Base-by-base conservation (phyloP, 202 grass and related monocot species). In the Cymbopogon flexuosus region DNA sequence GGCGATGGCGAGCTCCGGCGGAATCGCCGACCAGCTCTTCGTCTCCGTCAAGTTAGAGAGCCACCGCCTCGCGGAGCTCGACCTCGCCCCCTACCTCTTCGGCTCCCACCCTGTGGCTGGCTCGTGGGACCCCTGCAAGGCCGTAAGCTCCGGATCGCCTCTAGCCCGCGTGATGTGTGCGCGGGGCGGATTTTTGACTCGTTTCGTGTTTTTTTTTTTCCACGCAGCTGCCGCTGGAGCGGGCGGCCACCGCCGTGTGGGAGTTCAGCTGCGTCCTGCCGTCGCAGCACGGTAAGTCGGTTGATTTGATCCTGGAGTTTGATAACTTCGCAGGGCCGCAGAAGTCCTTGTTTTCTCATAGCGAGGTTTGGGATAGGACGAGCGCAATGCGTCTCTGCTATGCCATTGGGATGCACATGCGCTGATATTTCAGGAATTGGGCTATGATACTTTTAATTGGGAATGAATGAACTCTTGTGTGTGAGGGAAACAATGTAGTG, bases 251-350 rank as follows among this genome's bases (percentile, higher is more conserved):
- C 12, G 84, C 90, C 81, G 73, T 82, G 69, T 98, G 96, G 96
- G 92, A 94, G 51, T 85, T 98, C 76, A 90, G 92, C 82, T 95
- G 88, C 84, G 90, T 98, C 73, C 70, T 95, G 35, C 88, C 90
- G 58, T 84, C 84, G 22, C 81, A 84, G 75, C 88, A 88, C 29
- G 90, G 96, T 98, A 51, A 86, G 83, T 89, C 52, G 37, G 31
- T 52, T 78, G 13, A 62, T 56, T 75, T 78, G 63, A 33, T 81
- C 36, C 4, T 57, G 21, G 2, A 49, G 70, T 47, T 64, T 45
- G 16, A 30, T 65, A 10, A 0, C 18, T 76, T 61, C 47, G 27
- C 2, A 19, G 57, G 39, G 51, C 49, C 30, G 10, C 54, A 15
- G 39, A 41, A 41, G 22, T 47, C 31, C 30, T 19, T 43, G 21